A percentile compares a stretch with the other conserved stretches of the same genome.
These are phyloP conservation scores for Podaxis sp. DNA, from an alignment of 768 basidiomycete genomes.

Conservation along the genomic window DNA sequence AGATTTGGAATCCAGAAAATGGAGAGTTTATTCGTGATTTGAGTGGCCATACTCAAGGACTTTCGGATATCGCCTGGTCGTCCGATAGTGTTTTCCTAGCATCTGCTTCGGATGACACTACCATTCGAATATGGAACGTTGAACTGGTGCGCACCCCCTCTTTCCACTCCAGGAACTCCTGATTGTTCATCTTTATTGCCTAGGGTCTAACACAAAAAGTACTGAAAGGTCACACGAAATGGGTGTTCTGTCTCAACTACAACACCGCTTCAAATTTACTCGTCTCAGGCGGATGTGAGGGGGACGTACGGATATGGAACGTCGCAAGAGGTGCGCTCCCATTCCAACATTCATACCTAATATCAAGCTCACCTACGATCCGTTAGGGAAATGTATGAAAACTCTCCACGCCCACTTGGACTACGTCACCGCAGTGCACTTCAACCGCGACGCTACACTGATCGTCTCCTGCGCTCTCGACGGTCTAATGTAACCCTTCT, in stretches of 20 bases:
- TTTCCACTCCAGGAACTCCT: slow-evolving; percentile 8
- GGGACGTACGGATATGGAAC: slow-evolving; percentile 93
- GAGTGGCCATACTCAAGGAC: slow-evolving; percentile 74
- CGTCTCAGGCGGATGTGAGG: slow-evolving; percentile 92
- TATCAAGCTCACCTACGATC: not conserved
- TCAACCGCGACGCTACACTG: slow-evolving; percentile 88
- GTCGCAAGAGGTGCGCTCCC: slow-evolving; percentile 62
- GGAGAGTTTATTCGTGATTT: slow-evolving; percentile 76
- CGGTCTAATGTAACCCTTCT: slow-evolving; percentile 78
- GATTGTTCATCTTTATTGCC: not conserved
- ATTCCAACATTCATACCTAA: not conserved
- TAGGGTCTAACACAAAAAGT: slow-evolving; percentile 72
- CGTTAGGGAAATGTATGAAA: slow-evolving; percentile 77
- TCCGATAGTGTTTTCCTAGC: slow-evolving; percentile 80
- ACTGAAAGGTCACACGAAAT: slow-evolving; percentile 81
- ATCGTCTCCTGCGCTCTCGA: slow-evolving; percentile 92
- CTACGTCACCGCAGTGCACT: slow-evolving; percentile 92
- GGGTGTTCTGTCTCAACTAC: slow-evolving; percentile 92
- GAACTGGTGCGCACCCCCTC: slow-evolving; percentile 55
- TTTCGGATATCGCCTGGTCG: slow-evolving; percentile 91
- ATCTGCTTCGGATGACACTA: slow-evolving; percentile 91
- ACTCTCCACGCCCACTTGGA: slow-evolving; percentile 92
- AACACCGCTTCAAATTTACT: slow-evolving; percentile 85
- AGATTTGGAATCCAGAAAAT: slow-evolving; percentile 82
- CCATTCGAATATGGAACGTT: slow-evolving; percentile 87